phyloP scores from a whole-genome alignment of 805 yeast genomes.

The Wickerhamiella galacta region DNA sequence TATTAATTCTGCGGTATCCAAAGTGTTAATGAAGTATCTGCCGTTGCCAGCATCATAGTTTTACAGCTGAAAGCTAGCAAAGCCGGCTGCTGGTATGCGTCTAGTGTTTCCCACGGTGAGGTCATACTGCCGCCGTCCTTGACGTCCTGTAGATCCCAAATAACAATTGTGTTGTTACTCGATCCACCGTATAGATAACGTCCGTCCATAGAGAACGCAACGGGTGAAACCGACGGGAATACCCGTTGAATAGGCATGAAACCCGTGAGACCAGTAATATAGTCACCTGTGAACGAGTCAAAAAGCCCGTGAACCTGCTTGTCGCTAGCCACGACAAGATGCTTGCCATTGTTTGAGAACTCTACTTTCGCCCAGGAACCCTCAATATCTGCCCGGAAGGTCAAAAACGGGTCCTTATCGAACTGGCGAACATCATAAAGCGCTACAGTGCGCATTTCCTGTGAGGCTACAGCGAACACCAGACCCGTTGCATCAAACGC shows the following conservation, averaged over 20 bases:
- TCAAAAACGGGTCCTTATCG: constrained; percentile 40
- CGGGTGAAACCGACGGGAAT: constrained; percentile 29
- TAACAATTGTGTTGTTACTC: constrained; percentile 33
- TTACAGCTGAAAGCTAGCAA: constrained; percentile 38
- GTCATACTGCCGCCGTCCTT: constrained; percentile 7
- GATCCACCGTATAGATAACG: constrained; percentile 43
- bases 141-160: constrained; percentile 31
- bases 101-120: constrained; percentile 14
- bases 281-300: constrained; percentile 53
- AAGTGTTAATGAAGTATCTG: constrained; percentile 35
- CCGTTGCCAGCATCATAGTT: constrained; percentile 43
- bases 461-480: constrained; percentile 54
- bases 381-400: constrained; percentile 25
- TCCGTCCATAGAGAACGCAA: constrained; percentile 54
- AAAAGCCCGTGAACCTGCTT: constrained; percentile 41
- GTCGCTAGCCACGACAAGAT: constrained; percentile 40
- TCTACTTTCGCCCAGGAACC: constrained; percentile 47
- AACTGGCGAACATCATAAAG: constrained; percentile 46
- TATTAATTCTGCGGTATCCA: constrained; percentile 21
- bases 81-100: constrained; percentile 11
- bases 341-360: constrained; percentile 63
- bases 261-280: constrained; percentile 32
- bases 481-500: constrained; percentile 77
- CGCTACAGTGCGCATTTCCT: constrained; percentile 29
- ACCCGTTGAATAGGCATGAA: constrained; percentile 30